A percentile compares a stretch with the other conserved stretches of the same genome.
These are phyloP conservation scores for Blastobotrys arbuscula DNA, from an alignment of 1,139 yeast genomes.

Conservation along the genomic window DNA sequence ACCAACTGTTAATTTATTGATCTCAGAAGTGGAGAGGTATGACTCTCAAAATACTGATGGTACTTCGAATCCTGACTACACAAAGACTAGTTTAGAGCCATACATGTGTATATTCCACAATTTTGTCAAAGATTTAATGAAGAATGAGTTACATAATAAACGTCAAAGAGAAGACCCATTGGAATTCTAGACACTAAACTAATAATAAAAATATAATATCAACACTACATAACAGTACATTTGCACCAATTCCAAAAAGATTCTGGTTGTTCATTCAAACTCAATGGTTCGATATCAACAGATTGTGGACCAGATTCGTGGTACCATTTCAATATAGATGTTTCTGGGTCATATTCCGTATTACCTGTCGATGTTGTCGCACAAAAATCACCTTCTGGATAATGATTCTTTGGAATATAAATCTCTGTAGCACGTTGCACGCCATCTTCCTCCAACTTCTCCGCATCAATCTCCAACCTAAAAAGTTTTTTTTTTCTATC, in stretches of 20 bases:
- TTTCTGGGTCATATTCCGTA: constrained; percentile 45
- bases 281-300: constrained; percentile 8
- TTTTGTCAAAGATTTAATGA: constrained; percentile 54
- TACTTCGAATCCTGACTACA: constrained; percentile 41
- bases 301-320: constrained; percentile 41
- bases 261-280: neutral
- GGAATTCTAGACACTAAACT: constrained; percentile 19
- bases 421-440: constrained; percentile 42
- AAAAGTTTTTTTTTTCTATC: constrained; percentile 46
- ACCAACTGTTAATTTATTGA: constrained; percentile 65
- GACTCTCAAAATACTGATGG: constrained; percentile 34
- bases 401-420: constrained; percentile 67
- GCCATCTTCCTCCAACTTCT: constrained; percentile 17
- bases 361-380: constrained; percentile 51
- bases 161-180: constrained; percentile 22
- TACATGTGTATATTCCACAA: constrained; percentile 65
- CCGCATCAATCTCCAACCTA: constrained; percentile 40
- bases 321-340: constrained; percentile 65
- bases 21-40: constrained; percentile 46
- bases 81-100: constrained; percentile 66
- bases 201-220: neutral
- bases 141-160: constrained; percentile 42
- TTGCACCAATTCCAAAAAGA: neutral
- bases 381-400: constrained; percentile 38
- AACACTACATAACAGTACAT: neutral